phyloP scores from a whole-genome alignment of 2,329 filamentous ascomycete genomes.

The Cladophialophora carrionii region DNA sequence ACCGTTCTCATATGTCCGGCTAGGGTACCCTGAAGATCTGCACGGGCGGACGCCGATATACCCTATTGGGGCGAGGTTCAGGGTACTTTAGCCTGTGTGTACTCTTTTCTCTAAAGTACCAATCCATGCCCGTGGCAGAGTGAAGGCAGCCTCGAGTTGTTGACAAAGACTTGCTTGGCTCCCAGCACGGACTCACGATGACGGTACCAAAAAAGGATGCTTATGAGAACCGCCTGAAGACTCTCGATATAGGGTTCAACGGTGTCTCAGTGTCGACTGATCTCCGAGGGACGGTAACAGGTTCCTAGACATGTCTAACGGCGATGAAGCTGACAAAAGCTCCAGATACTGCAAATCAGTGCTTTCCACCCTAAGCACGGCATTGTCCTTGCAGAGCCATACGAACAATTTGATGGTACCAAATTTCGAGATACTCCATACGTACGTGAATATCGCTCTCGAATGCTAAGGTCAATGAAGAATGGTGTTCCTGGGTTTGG shows the following conservation, averaged over 20 bases:
- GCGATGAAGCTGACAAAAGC: slow-evolving; percentile 6
- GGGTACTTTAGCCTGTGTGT: background rate
- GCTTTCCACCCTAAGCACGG: slow-evolving; percentile 27
- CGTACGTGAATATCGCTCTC: slow-evolving; percentile 21
- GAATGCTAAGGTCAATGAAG: slow-evolving; percentile 23
- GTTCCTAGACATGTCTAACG: background rate
- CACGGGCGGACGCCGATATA: background rate
- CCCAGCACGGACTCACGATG: background rate
- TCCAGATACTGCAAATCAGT: slow-evolving; percentile 26
- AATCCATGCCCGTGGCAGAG: background rate
- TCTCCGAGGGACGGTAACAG: slow-evolving; percentile 19
- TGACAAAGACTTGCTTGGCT: background rate
- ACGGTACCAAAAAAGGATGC: background rate
- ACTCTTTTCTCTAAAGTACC: background rate
- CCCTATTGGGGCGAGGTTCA: background rate
- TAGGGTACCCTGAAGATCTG: slow-evolving; percentile 1
- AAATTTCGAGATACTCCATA: slow-evolving; percentile 23
- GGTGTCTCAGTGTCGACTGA: slow-evolving; percentile 27
- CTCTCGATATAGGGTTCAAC: slow-evolving; percentile 26
- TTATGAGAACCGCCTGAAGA: slow-evolving; percentile 12
- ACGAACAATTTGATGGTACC: slow-evolving; percentile 26
- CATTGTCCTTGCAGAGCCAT: slow-evolving; percentile 25
- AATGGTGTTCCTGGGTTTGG: slow-evolving; percentile 21
- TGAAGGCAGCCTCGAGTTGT: background rate
- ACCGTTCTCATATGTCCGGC: background rate